These are phyloP conservation scores for Sutorius eximius DNA, from an alignment of 1,284 basidiomycete genomes.

Conservation along the genomic window DNA sequence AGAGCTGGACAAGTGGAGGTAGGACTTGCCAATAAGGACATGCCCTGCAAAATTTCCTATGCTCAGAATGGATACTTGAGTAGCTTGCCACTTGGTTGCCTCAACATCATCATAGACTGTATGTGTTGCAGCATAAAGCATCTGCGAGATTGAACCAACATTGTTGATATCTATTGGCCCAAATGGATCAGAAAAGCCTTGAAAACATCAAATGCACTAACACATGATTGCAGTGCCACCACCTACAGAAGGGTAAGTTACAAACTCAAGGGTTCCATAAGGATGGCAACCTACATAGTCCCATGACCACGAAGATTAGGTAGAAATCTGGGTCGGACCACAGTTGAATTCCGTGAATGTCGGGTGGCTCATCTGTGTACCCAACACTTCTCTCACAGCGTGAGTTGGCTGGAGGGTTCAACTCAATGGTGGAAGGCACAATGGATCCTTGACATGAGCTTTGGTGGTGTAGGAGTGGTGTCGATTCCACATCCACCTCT, in stretches of 20 bases:
- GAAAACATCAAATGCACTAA: conserved; percentile 37
- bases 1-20: background rate
- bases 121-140: conserved; percentile 71
- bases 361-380: conserved; percentile 27
- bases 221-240: conserved; percentile 90
- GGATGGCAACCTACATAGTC: conserved; percentile 50
- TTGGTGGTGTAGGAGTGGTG: conserved; percentile 19
- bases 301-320: conserved; percentile 69
- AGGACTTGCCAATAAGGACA: conserved; percentile 63
- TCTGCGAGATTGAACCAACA: conserved; percentile 88
- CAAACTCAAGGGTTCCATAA: background rate
- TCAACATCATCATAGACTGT: conserved; percentile 61
- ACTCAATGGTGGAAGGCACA: conserved; percentile 13
- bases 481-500: conserved; percentile 19
- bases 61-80: conserved; percentile 84
- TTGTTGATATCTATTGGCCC: conserved; percentile 81
- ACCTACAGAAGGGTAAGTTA: conserved; percentile 45
- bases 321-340: conserved; percentile 64
- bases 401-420: conserved; percentile 2
- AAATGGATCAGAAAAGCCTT: background rate
- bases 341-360: conserved; percentile 52
- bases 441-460: conserved; percentile 7
- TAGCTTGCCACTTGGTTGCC: conserved; percentile 77
- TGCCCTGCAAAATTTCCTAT: conserved; percentile 84
- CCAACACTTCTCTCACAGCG: conserved; percentile 6